Conservation (phyloP, 768 basidiomycete genomes). For the Hemileccinum rubropunctum region DNA sequence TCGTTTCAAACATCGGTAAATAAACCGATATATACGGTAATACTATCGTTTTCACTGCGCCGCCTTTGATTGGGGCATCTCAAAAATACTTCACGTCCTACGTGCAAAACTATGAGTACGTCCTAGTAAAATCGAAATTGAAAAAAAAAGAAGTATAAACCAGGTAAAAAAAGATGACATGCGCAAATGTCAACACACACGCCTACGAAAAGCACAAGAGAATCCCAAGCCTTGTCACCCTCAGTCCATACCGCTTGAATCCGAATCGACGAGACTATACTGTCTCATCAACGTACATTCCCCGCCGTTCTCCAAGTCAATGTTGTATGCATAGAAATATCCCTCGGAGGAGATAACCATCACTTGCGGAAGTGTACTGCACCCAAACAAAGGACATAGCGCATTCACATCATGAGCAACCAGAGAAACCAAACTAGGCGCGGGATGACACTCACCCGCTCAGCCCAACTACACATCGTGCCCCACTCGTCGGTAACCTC, state of each 20-base stretch:
- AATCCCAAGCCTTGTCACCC: neutral
- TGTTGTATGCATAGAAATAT: conserved; percentile 92
- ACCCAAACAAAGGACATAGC: neutral
- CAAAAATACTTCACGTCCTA: too few relatives aligned
- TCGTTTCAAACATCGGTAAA: conserved; percentile 20
- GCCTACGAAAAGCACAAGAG: neutral
- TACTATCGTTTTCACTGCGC: too few relatives aligned
- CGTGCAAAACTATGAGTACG: neutral
- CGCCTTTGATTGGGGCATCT: too few relatives aligned
- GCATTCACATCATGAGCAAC: neutral
- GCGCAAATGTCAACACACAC: neutral
- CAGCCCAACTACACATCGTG: conserved; percentile 84
- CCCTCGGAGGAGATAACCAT: conserved; percentile 97
- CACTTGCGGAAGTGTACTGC: conserved; percentile 89
- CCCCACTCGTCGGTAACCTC: conserved; percentile 74
- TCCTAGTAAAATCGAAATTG: neutral
- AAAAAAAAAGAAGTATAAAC: neutral
- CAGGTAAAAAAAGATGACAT: neutral
- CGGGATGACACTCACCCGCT: conserved; percentile 62
- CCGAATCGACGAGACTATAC: conserved; percentile 51
- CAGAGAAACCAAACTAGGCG: neutral
- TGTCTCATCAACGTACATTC: conserved; percentile 96
- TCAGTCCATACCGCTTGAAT: conserved; percentile 31
- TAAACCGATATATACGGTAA: neutral
- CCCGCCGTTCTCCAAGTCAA: conserved; percentile 94